A percentile compares a stretch with the other conserved stretches of the same genome.
phyloP scores from a whole-genome alignment of 768 basidiomycete species.

The Trametes cingulata region DNA sequence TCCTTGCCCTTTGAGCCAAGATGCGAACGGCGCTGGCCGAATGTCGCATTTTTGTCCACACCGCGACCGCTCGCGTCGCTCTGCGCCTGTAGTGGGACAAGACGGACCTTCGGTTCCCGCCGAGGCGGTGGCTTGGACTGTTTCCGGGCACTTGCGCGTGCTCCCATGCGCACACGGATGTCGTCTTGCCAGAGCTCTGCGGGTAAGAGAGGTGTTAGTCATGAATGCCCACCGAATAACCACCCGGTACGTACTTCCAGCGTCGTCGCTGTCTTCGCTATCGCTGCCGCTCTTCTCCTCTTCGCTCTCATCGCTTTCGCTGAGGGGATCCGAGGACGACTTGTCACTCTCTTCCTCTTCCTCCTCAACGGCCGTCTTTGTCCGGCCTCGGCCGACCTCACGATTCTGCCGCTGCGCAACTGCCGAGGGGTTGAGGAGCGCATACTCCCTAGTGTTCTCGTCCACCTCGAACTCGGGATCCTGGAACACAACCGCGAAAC shows the following conservation, averaged over 20 bases:
- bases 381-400: slow-evolving; percentile 28
- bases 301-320: slow-evolving; percentile 34
- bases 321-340: slow-evolving; percentile 46
- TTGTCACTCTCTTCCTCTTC: slow-evolving; percentile 88
- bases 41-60: slow-evolving; percentile 56
- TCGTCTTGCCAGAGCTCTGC: slow-evolving; percentile 31
- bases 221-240: not conserved
- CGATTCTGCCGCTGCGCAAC: slow-evolving; percentile 51
- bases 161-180: slow-evolving; percentile 29
- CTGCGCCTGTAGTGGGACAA: slow-evolving; percentile 64
- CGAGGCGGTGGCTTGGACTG: slow-evolving; percentile 21
- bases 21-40: slow-evolving; percentile 63
- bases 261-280: slow-evolving; percentile 49
- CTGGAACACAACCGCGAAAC: slow-evolving; percentile 89
- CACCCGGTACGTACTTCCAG: slow-evolving; percentile 34
- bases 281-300: slow-evolving; percentile 30
- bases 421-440: slow-evolving; percentile 89
- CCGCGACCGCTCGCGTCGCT: slow-evolving; percentile 30
- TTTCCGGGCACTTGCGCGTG: slow-evolving; percentile 15
- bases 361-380: slow-evolving; percentile 82
- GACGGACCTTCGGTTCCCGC: slow-evolving; percentile 54
- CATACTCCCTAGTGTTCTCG: slow-evolving; percentile 83
- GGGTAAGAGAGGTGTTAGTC: not conserved
- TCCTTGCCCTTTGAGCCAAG: slow-evolving; percentile 22
- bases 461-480: slow-evolving; percentile 92